Conservation (phyloP, 805 yeast genomes). For the Priceomyces carsonii region DNA sequence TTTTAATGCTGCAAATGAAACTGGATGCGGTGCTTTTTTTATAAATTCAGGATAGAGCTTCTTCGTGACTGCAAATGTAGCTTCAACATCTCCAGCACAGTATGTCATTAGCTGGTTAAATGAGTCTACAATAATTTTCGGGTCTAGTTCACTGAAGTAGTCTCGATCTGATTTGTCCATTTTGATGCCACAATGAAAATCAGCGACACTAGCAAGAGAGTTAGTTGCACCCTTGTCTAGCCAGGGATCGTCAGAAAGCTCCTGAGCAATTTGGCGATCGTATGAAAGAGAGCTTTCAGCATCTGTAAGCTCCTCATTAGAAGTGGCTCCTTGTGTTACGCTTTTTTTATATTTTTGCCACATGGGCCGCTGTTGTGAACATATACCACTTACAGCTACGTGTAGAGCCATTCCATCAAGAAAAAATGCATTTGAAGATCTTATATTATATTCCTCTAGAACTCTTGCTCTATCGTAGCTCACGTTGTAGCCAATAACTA, state of each 20-base stretch:
- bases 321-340: slow-evolving; percentile 17
- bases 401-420: slow-evolving; percentile 93
- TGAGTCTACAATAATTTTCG: slow-evolving; percentile 52
- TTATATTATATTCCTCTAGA: slow-evolving; percentile 74
- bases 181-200: slow-evolving; percentile 68
- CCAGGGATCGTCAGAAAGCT: slow-evolving; percentile 77
- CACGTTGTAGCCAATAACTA: slow-evolving; percentile 88
- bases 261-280: slow-evolving; percentile 19
- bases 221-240: slow-evolving; percentile 71
- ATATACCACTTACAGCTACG: slow-evolving; percentile 86
- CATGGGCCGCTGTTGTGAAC: slow-evolving; percentile 83
- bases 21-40: slow-evolving; percentile 84
- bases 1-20: slow-evolving; percentile 83
- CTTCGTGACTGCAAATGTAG: slow-evolving; percentile 69
- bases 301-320: slow-evolving; percentile 22
- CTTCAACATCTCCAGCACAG: slow-evolving; percentile 82
- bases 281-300: neutral
- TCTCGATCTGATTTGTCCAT: slow-evolving; percentile 72
- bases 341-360: slow-evolving; percentile 64
- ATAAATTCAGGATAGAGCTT: slow-evolving; percentile 71
- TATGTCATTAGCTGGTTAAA: slow-evolving; percentile 68
- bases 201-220: slow-evolving; percentile 76
- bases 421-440: slow-evolving; percentile 69
- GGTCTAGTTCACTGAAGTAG: slow-evolving; percentile 55
- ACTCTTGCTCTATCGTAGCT: slow-evolving; percentile 89